phyloP scores from a whole-genome alignment of 2,329 filamentous ascomycete species.

The Trichoderma aggressivum region DNA sequence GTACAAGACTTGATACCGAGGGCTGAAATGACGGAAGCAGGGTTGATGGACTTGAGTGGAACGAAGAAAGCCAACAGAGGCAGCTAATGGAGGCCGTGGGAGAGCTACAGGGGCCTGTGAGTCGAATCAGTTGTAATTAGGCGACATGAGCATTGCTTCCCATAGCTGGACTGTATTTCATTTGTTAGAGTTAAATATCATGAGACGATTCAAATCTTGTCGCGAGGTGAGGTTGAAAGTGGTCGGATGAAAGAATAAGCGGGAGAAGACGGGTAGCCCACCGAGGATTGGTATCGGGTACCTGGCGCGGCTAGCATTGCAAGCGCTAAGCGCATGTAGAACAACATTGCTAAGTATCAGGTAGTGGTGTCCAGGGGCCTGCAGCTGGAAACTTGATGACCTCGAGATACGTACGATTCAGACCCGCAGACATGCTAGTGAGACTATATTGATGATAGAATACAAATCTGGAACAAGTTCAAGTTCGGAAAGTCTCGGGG shows the following conservation, averaged over 20 bases:
- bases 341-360: not conserved
- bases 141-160: constrained; percentile 16
- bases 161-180: constrained; percentile 19
- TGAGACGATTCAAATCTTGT: not conserved
- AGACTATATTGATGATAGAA: not conserved
- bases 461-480: not conserved
- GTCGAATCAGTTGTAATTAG: constrained; percentile 13
- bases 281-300: not conserved
- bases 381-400: not conserved
- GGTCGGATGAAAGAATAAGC: constrained; percentile 17
- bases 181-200: constrained; percentile 17
- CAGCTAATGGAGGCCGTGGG: not conserved
- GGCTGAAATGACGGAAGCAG: not conserved
- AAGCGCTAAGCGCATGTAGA: not conserved
- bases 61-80: not conserved
- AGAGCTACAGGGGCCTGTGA: not conserved
- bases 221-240: not conserved
- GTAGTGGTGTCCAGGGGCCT: not conserved
- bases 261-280: not conserved
- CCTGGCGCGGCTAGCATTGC: not conserved
- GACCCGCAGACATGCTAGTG: not conserved
- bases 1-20: constrained; percentile 18
- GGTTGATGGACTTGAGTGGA: not conserved
- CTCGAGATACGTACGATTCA: not conserved
- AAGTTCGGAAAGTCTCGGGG: constrained; percentile 18